These are phyloP conservation scores for Cerrena zonata DNA, from an alignment of 1,284 basidiomycete genomes.

Conservation along the genomic window DNA sequence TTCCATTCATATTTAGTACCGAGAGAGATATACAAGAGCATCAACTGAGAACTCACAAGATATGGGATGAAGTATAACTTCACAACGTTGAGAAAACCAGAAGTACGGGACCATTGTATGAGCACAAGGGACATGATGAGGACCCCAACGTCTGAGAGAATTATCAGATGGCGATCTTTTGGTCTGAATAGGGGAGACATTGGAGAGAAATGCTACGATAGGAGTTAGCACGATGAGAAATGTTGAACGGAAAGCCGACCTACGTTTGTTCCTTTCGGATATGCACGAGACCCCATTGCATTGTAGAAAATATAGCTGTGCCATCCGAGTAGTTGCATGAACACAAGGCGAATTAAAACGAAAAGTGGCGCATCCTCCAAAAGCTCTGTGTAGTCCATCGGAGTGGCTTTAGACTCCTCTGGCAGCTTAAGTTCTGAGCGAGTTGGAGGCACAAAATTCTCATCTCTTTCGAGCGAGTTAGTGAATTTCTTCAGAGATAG, in stretches of 20 bases:
- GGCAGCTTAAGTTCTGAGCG: slow-evolving; percentile 38
- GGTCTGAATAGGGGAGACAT: slow-evolving; percentile 69
- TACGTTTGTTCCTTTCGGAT: slow-evolving; percentile 67
- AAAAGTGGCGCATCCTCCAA: slow-evolving; percentile 67
- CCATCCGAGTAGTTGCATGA: slow-evolving; percentile 66
- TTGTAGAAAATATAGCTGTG: slow-evolving; percentile 71
- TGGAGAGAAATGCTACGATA: slow-evolving; percentile 57
- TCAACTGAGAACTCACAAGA: slow-evolving; percentile 29
- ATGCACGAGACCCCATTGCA: slow-evolving; percentile 63
- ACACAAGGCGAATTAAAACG: slow-evolving; percentile 53
- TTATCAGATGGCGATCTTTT: slow-evolving; percentile 44
- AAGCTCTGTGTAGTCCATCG: slow-evolving; percentile 42
- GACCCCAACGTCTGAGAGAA: slow-evolving; percentile 41
- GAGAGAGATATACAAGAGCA: slow-evolving; percentile 16
- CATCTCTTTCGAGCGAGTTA: slow-evolving; percentile 44
- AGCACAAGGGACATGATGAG: slow-evolving; percentile 34
- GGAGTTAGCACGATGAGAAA: background rate
- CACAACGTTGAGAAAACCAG: slow-evolving; percentile 35
- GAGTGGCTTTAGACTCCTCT: slow-evolving; percentile 26
- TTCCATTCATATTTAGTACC: slow-evolving; percentile 15
- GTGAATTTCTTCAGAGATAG: slow-evolving; percentile 36
- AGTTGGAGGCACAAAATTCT: slow-evolving; percentile 47
- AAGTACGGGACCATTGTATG: slow-evolving; percentile 29
- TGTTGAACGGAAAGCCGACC: slow-evolving; percentile 15
- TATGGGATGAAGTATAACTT: slow-evolving; percentile 46